Base-by-base conservation (phyloP, 345 rosid species). In the Aquilaria malaccensis region DNA sequence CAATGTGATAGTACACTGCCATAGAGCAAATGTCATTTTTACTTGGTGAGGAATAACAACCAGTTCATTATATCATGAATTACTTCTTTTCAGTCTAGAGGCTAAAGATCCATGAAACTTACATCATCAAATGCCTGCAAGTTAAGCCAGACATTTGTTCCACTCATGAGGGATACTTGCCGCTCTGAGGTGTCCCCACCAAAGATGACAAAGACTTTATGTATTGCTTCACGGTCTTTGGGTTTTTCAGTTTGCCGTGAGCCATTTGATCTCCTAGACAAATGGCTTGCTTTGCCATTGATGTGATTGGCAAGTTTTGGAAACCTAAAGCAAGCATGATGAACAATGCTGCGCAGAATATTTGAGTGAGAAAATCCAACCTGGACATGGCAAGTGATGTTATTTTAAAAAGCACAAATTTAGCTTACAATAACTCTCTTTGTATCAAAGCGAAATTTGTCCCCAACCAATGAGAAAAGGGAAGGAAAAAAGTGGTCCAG, bases 181-280 rank as follows among this genome's bases (percentile, higher is more conserved):
- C 98, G 87, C 80, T 93, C 98, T 51, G 97, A 93, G 30, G 96
- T 87, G 79, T 81, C 80, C 60, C 98, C 97, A 64, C 98, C 97
- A 81, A 89, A 84, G 56, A 93, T 61, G 74, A 93, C 86, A 79
- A 93, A 84, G 63, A 84, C 88, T 76, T 87, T 76, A 65, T 58
- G 75, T 37, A 43, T 51, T 50, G 63, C 82, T 73, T 71, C 70
- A 12, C 14, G 49, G 74, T 41, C 64, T 59, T 75, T 62, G 49
- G 67, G 74, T 67, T 70, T 63, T 53, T 69, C 74, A 52, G 67
- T 32, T 48, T 47, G 68, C 57, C 58, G 66, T 31, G 56, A 45
- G 60, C 78, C 62, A 45, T 63, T 63, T 64, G 74, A 45, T 50
- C 67, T 75, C 72, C 72, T 63, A 37, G 70, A 74, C 56, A 70